These are phyloP conservation scores for Kuraishia floccosa DNA, from an alignment of 805 yeast genomes.

Conservation along the genomic window DNA sequence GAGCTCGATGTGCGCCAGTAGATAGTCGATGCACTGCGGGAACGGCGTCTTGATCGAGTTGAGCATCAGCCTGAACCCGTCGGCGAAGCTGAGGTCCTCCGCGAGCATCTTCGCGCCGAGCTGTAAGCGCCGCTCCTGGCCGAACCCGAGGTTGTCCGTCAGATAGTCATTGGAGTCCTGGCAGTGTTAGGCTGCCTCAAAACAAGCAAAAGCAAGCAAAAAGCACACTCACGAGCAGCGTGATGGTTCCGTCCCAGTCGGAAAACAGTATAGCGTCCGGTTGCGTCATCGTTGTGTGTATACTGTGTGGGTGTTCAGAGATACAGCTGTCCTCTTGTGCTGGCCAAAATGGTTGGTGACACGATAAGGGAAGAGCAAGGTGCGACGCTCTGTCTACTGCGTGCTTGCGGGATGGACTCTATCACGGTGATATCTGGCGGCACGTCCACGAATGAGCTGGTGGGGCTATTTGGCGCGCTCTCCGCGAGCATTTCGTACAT, in stretches of 20 bases:
- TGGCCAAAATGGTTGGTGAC: too few relatives aligned
- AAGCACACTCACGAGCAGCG: constrained; percentile 42
- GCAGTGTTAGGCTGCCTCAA: background rate
- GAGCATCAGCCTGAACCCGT: constrained; percentile 79
- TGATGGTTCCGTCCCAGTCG: constrained; percentile 97
- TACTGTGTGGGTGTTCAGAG: too few relatives aligned
- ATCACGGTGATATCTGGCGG: constrained; percentile 58
- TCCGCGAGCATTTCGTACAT: constrained; percentile 46
- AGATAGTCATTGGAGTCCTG: constrained; percentile 82
- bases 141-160: constrained; percentile 86
- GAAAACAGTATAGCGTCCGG: constrained; percentile 74
- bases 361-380: background rate
- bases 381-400: background rate
- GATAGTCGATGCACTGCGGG: constrained; percentile 64
- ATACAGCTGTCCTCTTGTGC: too few relatives aligned
- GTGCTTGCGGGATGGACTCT: background rate
- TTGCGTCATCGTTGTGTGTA: too few relatives aligned
- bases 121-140: constrained; percentile 49
- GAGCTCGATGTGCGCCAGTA: constrained; percentile 55
- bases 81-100: constrained; percentile 61
- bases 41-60: constrained; percentile 68
- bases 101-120: constrained; percentile 65
- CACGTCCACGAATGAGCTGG: constrained; percentile 76
- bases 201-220: background rate
- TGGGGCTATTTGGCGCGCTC: constrained; percentile 39